Evolutionary conservation across 345 rosid genomes (phyloP).

Genomic region (Linum lewisii): DNA sequence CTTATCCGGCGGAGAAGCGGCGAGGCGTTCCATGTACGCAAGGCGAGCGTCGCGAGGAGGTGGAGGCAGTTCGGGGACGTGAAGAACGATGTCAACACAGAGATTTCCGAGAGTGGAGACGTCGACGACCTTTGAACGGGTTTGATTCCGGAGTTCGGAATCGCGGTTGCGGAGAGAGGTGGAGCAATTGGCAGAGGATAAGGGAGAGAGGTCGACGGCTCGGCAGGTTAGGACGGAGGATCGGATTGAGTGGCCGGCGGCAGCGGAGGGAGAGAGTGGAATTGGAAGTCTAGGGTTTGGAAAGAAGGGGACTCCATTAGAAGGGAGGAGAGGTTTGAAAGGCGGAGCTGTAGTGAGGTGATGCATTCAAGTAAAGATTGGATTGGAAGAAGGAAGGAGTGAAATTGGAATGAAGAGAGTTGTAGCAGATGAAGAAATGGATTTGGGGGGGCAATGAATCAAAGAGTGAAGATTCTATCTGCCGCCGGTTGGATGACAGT

Average conservation of each 20-base stretch:
- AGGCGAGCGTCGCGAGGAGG: conserved; percentile 38
- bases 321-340: background rate
- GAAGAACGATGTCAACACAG: conserved; percentile 87
- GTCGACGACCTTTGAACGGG: conserved; percentile 38
- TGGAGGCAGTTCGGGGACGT: conserved; percentile 74
- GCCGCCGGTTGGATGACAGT: too few species aligned
- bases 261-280: background rate
- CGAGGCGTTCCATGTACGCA: conserved; percentile 57
- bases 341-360: background rate
- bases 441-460: background rate
- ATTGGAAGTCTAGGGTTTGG: background rate
- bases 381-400: background rate
- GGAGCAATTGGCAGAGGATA: conserved; percentile 15
- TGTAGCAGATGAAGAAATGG: too few species aligned
- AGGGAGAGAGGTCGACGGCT: conserved; percentile 28
- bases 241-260: background rate
- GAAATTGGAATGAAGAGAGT: background rate
- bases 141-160: conserved; percentile 15
- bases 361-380: background rate
- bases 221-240: conserved; percentile 15
- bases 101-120: conserved; percentile 87
- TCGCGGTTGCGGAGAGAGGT: conserved; percentile 16
- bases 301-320: background rate
- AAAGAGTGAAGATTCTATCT: background rate
- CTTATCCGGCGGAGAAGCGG: conserved; percentile 86